Conservation (phyloP, 257 asterid genomes). For the Echites panduratus region DNA sequence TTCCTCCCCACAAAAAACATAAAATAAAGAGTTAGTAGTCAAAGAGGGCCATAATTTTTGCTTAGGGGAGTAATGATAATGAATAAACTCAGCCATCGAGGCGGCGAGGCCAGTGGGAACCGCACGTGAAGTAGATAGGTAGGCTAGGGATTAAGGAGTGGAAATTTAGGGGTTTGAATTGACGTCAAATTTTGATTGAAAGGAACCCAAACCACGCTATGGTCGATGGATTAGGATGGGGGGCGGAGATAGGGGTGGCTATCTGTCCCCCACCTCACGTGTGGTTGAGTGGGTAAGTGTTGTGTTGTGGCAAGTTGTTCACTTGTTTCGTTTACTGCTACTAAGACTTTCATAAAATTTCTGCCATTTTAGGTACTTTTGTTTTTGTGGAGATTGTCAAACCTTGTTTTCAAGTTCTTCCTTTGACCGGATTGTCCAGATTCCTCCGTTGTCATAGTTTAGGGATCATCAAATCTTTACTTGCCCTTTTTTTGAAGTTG, state of each 20-base stretch:
- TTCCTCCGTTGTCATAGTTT: neutral
- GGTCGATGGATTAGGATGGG: too few relatives aligned
- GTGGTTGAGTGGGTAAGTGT: conserved; percentile 10
- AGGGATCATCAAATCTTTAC: neutral
- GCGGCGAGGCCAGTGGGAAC: conserved; percentile 28
- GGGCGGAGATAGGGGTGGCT: neutral
- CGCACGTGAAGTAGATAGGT: conserved; percentile 22
- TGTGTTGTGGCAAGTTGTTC: neutral
- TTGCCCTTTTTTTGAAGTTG: neutral
- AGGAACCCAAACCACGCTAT: neutral
- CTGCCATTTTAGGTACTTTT: neutral
- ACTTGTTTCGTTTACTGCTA: neutral
- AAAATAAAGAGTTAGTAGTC: conserved; percentile 10
- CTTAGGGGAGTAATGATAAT: neutral
- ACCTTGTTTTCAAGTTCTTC: conserved; percentile 6
- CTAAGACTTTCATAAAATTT: neutral
- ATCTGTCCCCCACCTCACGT: conserved; percentile 17
- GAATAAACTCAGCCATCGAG: conserved; percentile 22
- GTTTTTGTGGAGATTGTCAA: conserved; percentile 12
- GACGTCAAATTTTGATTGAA: neutral
- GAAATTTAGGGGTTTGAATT: neutral
- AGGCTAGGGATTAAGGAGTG: neutral
- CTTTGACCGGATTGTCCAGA: neutral
- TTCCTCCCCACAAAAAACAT: too few relatives aligned
- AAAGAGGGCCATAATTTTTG: conserved; percentile 1